These are phyloP conservation scores for Ganoderma sinense DNA, from an alignment of 1,284 basidiomycete genomes.

Conservation along the genomic window DNA sequence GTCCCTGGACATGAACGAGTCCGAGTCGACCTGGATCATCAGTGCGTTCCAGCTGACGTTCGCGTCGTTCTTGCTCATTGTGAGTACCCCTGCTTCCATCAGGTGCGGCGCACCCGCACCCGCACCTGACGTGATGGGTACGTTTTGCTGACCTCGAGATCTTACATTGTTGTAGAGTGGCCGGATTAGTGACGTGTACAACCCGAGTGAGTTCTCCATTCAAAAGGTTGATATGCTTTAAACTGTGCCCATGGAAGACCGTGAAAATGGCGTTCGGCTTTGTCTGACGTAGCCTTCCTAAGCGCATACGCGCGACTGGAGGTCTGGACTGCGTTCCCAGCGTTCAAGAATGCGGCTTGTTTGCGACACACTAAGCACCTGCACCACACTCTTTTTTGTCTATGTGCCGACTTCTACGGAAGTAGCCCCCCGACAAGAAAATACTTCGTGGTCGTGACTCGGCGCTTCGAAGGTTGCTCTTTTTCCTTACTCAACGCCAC, in stretches of 20 bases:
- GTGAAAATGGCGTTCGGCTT: not conserved
- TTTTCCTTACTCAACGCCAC: not conserved
- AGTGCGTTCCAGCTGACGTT: slow-evolving; percentile 44
- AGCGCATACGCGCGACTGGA: not conserved
- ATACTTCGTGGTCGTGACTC: not conserved
- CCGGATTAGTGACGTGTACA: slow-evolving; percentile 43
- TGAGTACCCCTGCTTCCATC: slow-evolving; percentile 23
- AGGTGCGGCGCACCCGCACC: slow-evolving; percentile 9
- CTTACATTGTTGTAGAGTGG: slow-evolving; percentile 34
- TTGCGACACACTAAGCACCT: not conserved
- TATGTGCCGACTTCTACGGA: not conserved
- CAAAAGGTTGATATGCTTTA: not conserved
- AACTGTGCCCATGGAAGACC: too few relatives aligned
- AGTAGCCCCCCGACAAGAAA: not conserved
- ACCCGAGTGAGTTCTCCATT: slow-evolving; percentile 34
- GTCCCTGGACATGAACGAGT: slow-evolving; percentile 37
- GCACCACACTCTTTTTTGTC: not conserved
- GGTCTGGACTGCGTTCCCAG: not conserved
- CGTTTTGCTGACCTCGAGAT: not conserved
- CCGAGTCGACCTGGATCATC: slow-evolving; percentile 43
- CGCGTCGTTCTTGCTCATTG: slow-evolving; percentile 42
- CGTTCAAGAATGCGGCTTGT: not conserved
- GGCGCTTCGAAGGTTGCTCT: not conserved
- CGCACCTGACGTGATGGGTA: not conserved
- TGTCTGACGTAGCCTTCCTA: not conserved